Percentiles rank a stretch among this genome's conserved stretches.
Conservation (phyloP, 2,329 filamentous ascomycete genomes). For the Scytalidium lignicola region DNA sequence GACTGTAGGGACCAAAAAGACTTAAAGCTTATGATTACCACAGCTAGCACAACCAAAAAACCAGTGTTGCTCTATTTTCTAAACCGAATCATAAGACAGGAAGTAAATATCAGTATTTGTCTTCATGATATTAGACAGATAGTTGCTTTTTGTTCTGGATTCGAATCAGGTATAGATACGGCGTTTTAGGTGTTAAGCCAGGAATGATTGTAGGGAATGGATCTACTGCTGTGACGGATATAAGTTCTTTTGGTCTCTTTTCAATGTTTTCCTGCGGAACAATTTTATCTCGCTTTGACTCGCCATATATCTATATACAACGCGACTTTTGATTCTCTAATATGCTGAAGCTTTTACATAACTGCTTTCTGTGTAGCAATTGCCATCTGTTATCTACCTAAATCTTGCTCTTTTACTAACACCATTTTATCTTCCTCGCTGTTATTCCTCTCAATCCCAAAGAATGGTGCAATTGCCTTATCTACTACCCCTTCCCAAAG, state of each 20-base stretch:
- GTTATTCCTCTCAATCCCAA: conserved; percentile 35
- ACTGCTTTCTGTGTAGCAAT: neutral
- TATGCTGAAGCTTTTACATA: neutral
- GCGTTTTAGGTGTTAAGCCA: conserved; percentile 18
- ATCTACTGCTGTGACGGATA: conserved; percentile 4
- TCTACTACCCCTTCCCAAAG: conserved; percentile 73
- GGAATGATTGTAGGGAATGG: conserved; percentile 1
- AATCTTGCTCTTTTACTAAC: conserved; percentile 46
- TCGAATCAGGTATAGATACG: conserved; percentile 7
- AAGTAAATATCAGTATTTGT: neutral
- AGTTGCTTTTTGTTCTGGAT: neutral
- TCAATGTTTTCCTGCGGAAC: too few species aligned
- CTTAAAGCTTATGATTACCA: neutral
- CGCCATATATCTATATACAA: neutral
- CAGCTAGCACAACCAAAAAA: neutral
- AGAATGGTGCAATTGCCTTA: conserved; percentile 63
- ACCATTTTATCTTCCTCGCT: conserved; percentile 37
- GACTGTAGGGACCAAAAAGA: neutral
- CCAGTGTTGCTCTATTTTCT: too few species aligned
- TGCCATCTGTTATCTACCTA: conserved; percentile 34
- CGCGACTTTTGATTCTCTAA: neutral
- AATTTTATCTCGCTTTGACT: too few species aligned
- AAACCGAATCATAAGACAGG: too few species aligned
- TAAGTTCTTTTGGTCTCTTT: neutral
- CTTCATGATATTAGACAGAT: neutral